These are phyloP conservation scores for Oenanthe sinensis DNA, from an alignment of 129 eudicot species.

Conservation along the genomic window DNA sequence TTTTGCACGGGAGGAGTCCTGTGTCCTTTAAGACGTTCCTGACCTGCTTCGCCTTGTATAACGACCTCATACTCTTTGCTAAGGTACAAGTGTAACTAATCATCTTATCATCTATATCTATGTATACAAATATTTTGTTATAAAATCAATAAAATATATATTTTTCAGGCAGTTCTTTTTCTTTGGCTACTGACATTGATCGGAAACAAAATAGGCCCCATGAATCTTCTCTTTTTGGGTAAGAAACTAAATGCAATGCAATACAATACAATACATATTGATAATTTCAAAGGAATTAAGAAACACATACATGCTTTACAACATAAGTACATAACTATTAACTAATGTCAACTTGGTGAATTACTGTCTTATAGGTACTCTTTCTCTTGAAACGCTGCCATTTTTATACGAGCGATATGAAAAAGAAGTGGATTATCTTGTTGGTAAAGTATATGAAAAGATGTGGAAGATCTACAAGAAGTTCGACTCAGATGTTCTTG, in stretches of 20 bases:
- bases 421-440: slow-evolving; percentile 32
- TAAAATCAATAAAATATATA: slow-evolving; percentile 15
- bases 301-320: too few relatives aligned
- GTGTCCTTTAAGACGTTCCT: not conserved
- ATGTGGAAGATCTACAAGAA: slow-evolving; percentile 22
- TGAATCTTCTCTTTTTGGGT: slow-evolving; percentile 52
- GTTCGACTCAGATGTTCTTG: slow-evolving; percentile 24
- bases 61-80: slow-evolving; percentile 29
- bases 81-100: slow-evolving; percentile 26
- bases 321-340: too few relatives aligned
- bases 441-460: slow-evolving; percentile 2
- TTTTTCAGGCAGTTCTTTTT: slow-evolving; percentile 31
- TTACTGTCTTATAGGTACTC: not conserved
- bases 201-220: slow-evolving; percentile 38
- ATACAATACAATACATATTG: not conserved
- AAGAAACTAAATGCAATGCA: slow-evolving; percentile 10
- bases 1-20: too few relatives aligned
- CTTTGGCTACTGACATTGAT: slow-evolving; percentile 33
- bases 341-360: too few relatives aligned
- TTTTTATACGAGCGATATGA: slow-evolving; percentile 45
- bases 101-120: not conserved
- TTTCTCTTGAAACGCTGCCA: slow-evolving; percentile 46
- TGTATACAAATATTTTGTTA: not conserved
- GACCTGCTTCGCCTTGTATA: slow-evolving; percentile 38
- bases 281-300: not conserved